Percentiles rank a stretch among this genome's conserved stretches.
These are phyloP conservation scores for Strobilomyces confusus DNA, from an alignment of 768 basidiomycete species.

Conservation along the genomic window DNA sequence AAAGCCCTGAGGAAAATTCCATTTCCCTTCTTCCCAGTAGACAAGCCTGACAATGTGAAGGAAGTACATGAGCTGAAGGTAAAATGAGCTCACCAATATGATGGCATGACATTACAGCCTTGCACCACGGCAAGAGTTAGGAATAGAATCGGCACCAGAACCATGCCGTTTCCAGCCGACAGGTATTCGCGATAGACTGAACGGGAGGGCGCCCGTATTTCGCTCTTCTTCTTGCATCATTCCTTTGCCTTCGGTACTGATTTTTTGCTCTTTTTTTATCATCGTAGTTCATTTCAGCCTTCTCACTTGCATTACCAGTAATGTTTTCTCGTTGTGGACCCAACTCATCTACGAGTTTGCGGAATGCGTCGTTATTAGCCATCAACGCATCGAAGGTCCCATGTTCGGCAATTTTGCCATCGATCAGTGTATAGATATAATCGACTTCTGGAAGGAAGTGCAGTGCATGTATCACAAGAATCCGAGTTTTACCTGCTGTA, in stretches of 20 bases:
- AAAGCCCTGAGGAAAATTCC: conserved; percentile 56
- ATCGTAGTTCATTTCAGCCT: conserved; percentile 25
- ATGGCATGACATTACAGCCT: conserved; percentile 63
- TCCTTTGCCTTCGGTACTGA: conserved; percentile 39
- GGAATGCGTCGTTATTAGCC: conserved; percentile 58
- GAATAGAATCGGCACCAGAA: conserved; percentile 66
- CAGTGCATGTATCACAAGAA: conserved; percentile 89
- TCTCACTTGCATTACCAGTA: conserved; percentile 38
- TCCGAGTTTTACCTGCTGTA: conserved; percentile 65
- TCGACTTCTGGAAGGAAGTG: conserved; percentile 88
- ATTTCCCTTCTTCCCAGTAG: conserved; percentile 61
- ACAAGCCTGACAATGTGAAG: conserved; percentile 52
- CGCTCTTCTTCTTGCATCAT: conserved; percentile 87
- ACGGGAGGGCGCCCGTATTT: conserved; percentile 56
- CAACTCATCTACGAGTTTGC: conserved; percentile 72
- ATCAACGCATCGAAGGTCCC: conserved; percentile 79
- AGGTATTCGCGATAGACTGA: conserved; percentile 50
- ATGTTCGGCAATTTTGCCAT: conserved; percentile 74
- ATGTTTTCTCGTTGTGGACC: conserved; percentile 54
- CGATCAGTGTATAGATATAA: conserved; percentile 74
- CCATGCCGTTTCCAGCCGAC: conserved; percentile 59
- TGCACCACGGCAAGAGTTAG: conserved; percentile 63
- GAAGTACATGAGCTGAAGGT: not conserved
- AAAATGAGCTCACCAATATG: conserved; percentile 55
- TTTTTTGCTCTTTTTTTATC: conserved; percentile 35